Evolutionary conservation across 768 basidiomycete species (phyloP).

Genomic region (Podaxis sp.): DNA sequence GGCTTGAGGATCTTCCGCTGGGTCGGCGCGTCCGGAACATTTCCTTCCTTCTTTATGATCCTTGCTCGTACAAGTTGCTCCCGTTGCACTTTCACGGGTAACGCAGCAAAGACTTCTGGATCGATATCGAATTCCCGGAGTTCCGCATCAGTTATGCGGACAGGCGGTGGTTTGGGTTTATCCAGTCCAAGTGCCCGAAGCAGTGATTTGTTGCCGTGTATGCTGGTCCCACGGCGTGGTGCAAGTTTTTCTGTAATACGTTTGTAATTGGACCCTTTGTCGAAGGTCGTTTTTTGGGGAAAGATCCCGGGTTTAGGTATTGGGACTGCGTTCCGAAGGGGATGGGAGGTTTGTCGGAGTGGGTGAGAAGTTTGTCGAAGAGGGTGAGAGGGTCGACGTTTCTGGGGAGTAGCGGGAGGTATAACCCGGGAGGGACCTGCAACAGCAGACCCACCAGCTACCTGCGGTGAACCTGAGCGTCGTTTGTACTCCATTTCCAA

Average conservation of each 20-base stretch:
- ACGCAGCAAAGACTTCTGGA: conserved; percentile 59
- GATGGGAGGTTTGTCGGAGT: neutral
- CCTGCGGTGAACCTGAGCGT: conserved; percentile 50
- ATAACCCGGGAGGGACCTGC: neutral
- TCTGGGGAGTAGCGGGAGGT: neutral
- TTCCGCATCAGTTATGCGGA: conserved; percentile 54
- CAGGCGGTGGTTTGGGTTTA: conserved; percentile 30
- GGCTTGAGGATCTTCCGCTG: conserved; percentile 53
- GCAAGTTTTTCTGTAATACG: conserved; percentile 55
- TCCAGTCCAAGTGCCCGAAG: conserved; percentile 33
- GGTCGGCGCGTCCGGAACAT: conserved; percentile 32
- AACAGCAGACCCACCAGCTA: neutral
- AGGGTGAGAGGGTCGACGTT: neutral
- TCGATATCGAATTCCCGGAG: conserved; percentile 60
- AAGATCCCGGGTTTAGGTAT: conserved; percentile 28
- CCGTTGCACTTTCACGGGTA: conserved; percentile 69
- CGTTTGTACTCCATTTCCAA: conserved; percentile 66
- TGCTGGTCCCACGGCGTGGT: conserved; percentile 34
- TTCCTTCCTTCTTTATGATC: conserved; percentile 43
- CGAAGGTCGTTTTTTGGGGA: conserved; percentile 25
- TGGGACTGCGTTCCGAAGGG: neutral
- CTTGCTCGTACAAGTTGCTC: conserved; percentile 71
- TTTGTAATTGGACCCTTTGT: conserved; percentile 45
- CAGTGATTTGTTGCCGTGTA: conserved; percentile 34
- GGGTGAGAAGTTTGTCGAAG: conserved; percentile 12